A percentile compares a stretch with the other conserved stretches of the same genome.
phyloP scores from a whole-genome alignment of 192 early-diverging fungal species.

The Backusella tarrabulga region DNA sequence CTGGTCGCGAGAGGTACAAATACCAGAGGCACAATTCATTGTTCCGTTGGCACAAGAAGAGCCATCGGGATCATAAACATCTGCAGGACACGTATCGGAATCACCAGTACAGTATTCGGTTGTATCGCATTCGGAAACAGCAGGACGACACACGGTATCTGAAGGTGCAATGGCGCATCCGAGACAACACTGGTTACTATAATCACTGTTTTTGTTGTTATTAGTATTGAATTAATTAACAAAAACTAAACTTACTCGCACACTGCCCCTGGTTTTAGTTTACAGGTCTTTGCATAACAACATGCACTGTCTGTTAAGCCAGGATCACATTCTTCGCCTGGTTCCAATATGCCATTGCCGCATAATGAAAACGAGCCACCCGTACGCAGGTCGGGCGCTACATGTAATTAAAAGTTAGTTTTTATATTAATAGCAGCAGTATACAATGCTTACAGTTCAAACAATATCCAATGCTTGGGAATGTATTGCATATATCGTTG shows the following conservation, averaged over 20 bases:
- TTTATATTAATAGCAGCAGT: background rate
- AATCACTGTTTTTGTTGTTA: slow-evolving; percentile 47
- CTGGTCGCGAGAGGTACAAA: slow-evolving; percentile 69
- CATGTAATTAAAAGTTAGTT: background rate
- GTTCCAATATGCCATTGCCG: slow-evolving; percentile 91
- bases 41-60: slow-evolving; percentile 57
- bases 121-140: slow-evolving; percentile 82
- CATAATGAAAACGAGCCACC: slow-evolving; percentile 70
- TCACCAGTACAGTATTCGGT: slow-evolving; percentile 76
- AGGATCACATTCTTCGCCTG: slow-evolving; percentile 92
- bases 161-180: slow-evolving; percentile 60
- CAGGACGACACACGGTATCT: slow-evolving; percentile 70
- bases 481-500: slow-evolving; percentile 49
- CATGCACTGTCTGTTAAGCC: slow-evolving; percentile 71
- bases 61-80: slow-evolving; percentile 68
- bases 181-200: slow-evolving; percentile 83
- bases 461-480: slow-evolving; percentile 38
- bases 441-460: slow-evolving; percentile 32
- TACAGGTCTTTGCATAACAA: slow-evolving; percentile 81
- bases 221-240: background rate
- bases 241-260: slow-evolving; percentile 52
- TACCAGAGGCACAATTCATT: slow-evolving; percentile 64
- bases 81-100: slow-evolving; percentile 67
- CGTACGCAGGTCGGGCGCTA: slow-evolving; percentile 40
- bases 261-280: slow-evolving; percentile 65